phyloP scores from a whole-genome alignment of 1,284 basidiomycete genomes.

The Erythrobasidium hasegawianum region DNA sequence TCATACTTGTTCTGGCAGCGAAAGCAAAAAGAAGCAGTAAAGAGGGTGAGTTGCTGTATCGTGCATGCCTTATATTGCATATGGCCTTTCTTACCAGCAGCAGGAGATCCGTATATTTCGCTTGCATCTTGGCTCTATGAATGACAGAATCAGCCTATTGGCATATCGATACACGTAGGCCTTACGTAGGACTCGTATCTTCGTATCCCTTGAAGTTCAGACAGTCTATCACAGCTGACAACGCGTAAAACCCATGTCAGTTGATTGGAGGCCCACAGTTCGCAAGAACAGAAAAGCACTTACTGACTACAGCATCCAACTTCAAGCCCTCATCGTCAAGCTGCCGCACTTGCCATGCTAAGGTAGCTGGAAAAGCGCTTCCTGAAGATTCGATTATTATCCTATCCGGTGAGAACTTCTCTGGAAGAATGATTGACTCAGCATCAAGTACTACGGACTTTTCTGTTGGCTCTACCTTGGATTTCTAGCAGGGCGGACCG shows the following conservation, averaged over 20 bases:
- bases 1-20: constrained; percentile 75
- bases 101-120: constrained; percentile 85
- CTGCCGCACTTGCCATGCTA: constrained; percentile 85
- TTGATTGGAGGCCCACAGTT: no score
- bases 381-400: constrained; percentile 94
- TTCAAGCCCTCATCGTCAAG: constrained; percentile 74
- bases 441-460: no score
- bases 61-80: no score
- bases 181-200: constrained; percentile 78
- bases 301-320: constrained; percentile 74
- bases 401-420: constrained; percentile 74
- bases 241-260: neutral
- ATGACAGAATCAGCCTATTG: neutral
- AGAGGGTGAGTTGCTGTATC: no score
- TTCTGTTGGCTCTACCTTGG: no score
- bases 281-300: neutral
- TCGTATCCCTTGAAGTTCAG: constrained; percentile 80
- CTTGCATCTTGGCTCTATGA: constrained; percentile 61
- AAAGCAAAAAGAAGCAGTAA: no score
- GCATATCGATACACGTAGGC: constrained; percentile 40
- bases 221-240: constrained; percentile 23
- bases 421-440: constrained; percentile 50
- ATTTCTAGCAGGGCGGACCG: constrained; percentile 82
- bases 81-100: constrained; percentile 61
- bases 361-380: constrained; percentile 81